Percentiles rank a stretch among this genome's conserved stretches.
These are phyloP conservation scores for Pugionium dolabratum DNA, from an alignment of 345 rosid genomes.

Conservation along the genomic window DNA sequence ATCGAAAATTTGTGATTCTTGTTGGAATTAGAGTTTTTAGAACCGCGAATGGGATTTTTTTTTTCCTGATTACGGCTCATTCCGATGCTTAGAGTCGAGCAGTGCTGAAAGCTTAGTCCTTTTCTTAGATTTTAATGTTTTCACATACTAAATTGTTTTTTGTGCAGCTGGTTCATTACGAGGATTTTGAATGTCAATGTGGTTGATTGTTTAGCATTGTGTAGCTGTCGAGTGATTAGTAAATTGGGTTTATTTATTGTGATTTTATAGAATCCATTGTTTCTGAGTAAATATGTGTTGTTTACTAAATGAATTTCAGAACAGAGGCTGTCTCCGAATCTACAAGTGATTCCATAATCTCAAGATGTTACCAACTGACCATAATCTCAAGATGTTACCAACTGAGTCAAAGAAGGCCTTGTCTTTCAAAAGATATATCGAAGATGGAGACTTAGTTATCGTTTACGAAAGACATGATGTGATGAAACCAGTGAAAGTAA, in stretches of 20 bases:
- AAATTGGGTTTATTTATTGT: not conserved
- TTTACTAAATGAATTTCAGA: not conserved
- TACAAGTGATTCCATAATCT: slow-evolving; percentile 61
- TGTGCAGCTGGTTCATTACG: not conserved
- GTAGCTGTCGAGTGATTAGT: not conserved
- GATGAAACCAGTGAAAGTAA: slow-evolving; percentile 78
- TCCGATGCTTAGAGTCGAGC: not conserved
- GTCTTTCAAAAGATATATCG: slow-evolving; percentile 56
- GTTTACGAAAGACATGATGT: slow-evolving; percentile 80
- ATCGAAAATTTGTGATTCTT: too few species aligned
- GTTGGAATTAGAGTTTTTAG: too few species aligned
- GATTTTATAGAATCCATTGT: not conserved
- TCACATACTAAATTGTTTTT: not conserved
- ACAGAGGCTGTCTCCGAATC: slow-evolving; percentile 46
- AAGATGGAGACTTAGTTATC: slow-evolving; percentile 76
- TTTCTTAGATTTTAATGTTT: not conserved
- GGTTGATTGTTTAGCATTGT: not conserved
- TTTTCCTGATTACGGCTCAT: not conserved
- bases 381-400: slow-evolving; percentile 59
- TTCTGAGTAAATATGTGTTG: not conserved
- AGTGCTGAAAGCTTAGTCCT: not conserved
- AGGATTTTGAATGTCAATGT: not conserved
- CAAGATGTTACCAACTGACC: slow-evolving; percentile 63
- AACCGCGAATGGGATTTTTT: too few species aligned
- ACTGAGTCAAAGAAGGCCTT: slow-evolving; percentile 53